Conservation (phyloP, 163 green algal species). For the Scenedesmus sp. region DNA sequence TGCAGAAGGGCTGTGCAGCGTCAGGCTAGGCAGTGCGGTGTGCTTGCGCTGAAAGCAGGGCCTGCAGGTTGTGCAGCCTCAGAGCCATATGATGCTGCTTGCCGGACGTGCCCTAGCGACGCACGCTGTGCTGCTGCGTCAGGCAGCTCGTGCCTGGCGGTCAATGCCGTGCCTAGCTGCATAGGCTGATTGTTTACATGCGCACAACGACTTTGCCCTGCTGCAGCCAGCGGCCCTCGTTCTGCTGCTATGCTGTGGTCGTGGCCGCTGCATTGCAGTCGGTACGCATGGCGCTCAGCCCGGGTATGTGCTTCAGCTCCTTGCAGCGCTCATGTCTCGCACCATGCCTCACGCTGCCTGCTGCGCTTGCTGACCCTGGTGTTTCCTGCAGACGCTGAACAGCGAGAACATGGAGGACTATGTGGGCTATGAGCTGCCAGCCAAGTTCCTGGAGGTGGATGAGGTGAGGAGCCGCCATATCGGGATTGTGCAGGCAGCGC, state of each 20-base stretch:
- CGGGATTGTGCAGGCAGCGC: neutral
- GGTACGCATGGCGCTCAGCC: neutral
- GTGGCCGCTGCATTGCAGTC: neutral
- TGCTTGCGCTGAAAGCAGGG: neutral
- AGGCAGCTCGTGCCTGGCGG: too few species aligned
- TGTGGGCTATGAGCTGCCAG: conserved; percentile 81
- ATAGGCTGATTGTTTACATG: too few species aligned
- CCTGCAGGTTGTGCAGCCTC: too few species aligned
- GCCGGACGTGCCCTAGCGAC: neutral
- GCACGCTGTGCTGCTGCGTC: too few species aligned
- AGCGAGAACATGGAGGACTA: conserved; percentile 76
- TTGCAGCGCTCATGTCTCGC: neutral
- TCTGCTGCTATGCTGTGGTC: neutral
- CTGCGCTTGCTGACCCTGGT: neutral
- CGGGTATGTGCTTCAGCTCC: neutral
- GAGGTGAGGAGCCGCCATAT: conserved; percentile 63
- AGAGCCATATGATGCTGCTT: too few species aligned
- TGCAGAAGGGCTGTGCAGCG: neutral
- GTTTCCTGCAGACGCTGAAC: conserved; percentile 54
- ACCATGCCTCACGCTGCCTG: neutral
- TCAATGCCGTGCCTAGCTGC: too few species aligned
- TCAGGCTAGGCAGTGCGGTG: too few species aligned
- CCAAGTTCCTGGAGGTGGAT: conserved; percentile 97
- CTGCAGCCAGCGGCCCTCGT: neutral
- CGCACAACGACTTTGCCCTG: too few species aligned